These are phyloP conservation scores for Yueomyces sp. DNA, from an alignment of 805 yeast genomes.

Conservation along the genomic window DNA sequence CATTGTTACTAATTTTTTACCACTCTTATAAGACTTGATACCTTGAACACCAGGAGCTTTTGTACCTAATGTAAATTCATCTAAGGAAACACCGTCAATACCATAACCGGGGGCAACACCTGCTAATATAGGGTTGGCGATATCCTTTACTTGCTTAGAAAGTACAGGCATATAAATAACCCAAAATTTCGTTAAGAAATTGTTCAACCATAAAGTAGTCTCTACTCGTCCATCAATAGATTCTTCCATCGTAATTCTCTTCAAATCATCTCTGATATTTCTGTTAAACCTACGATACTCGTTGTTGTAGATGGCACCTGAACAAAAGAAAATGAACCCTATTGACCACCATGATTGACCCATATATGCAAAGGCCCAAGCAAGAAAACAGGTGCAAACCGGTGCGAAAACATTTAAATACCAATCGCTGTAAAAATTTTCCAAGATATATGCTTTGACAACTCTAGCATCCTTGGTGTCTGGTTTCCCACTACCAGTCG, in stretches of 20 bases:
- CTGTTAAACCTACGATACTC: constrained; percentile 68
- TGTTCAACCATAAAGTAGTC: constrained; percentile 72
- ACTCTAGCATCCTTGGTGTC: constrained; percentile 18
- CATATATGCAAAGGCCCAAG: constrained; percentile 52
- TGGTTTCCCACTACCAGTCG: constrained; percentile 9
- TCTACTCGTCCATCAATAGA: constrained; percentile 50
- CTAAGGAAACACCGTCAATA: constrained; percentile 58
- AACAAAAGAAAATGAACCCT: constrained; percentile 41
- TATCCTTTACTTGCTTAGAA: constrained; percentile 57
- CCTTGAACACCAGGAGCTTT: constrained; percentile 67
- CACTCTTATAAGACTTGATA: constrained; percentile 58
- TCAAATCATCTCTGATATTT: constrained; percentile 64
- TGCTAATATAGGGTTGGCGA: constrained; percentile 53
- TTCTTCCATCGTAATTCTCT: constrained; percentile 49
- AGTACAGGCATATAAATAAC: constrained; percentile 79
- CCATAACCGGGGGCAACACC: constrained; percentile 76
- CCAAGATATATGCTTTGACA: constrained; percentile 48
- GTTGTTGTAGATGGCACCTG: constrained; percentile 54
- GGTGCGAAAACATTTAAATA: constrained; percentile 55
- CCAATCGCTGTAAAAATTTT: constrained; percentile 59
- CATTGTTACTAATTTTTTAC: constrained; percentile 60
- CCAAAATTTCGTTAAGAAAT: constrained; percentile 72
- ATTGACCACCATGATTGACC: constrained; percentile 57
- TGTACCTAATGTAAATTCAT: constrained; percentile 68
- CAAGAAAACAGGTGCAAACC: constrained; percentile 57